Percentiles rank a stretch among this genome's conserved stretches.
Evolutionary conservation across 163 green algal species (phyloP).

Genomic region (Volvox carteri): DNA sequence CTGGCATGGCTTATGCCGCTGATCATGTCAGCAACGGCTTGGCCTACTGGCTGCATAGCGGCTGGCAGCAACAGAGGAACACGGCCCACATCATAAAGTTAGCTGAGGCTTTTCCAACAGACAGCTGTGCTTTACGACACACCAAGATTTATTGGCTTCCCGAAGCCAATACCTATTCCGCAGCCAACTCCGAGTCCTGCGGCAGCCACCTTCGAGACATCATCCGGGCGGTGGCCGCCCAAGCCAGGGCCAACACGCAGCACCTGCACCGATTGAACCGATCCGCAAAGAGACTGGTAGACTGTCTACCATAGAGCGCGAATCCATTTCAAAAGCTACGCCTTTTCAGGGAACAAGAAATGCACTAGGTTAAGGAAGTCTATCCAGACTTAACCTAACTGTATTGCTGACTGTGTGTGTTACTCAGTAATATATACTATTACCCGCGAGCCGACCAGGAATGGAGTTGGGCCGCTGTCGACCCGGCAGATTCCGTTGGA

Average conservation of each 20-base stretch:
- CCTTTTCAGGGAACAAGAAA: too few relatives aligned
- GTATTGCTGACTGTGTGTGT: too few relatives aligned
- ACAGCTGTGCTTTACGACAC: not conserved
- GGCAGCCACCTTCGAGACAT: not conserved
- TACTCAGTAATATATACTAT: too few relatives aligned
- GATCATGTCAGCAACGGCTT: constrained; percentile 49
- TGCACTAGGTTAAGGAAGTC: too few relatives aligned
- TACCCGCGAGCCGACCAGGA: too few relatives aligned
- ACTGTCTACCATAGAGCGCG: not conserved
- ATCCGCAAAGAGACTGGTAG: constrained; percentile 4
- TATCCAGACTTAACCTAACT: too few relatives aligned
- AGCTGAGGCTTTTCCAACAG: not conserved
- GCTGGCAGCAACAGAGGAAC: not conserved
- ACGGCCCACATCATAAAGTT: not conserved
- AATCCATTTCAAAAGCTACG: not conserved
- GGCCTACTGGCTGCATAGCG: constrained; percentile 30
- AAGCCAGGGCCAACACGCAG: not conserved
- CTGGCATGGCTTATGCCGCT: constrained; percentile 43
- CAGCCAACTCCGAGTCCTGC: constrained; percentile 62
- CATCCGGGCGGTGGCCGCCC: not conserved
- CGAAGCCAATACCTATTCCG: constrained; percentile 64
- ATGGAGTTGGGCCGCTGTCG: too few relatives aligned
- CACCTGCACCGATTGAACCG: constrained; percentile 24
- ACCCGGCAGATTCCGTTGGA: too few relatives aligned
- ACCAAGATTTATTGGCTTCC: constrained; percentile 54